Conservation (phyloP, 2,329 filamentous ascomycete species). For the Alternaria ventricosa region DNA sequence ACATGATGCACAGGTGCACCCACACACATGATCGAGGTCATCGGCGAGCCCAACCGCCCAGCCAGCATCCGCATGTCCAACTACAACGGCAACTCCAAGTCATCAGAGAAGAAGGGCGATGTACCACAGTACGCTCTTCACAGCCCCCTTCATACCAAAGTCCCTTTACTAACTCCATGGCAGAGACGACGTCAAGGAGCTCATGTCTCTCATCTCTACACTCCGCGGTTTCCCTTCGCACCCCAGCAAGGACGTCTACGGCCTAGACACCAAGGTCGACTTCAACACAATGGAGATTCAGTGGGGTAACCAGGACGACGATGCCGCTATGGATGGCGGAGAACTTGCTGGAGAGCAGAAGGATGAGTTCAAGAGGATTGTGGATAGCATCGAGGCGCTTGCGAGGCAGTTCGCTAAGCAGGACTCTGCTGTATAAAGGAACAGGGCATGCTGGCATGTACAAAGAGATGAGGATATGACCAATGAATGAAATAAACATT, state of each 20-base stretch:
- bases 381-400: constrained; percentile 52
- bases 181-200: constrained; percentile 52
- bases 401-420: constrained; percentile 51
- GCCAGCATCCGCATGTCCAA: constrained; percentile 44
- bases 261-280: constrained; percentile 48
- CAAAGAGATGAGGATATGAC: background rate
- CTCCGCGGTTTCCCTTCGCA: constrained; percentile 52
- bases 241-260: constrained; percentile 49
- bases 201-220: constrained; percentile 46
- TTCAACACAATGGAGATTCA: constrained; percentile 54
- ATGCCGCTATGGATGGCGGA: constrained; percentile 38
- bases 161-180: background rate
- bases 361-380: constrained; percentile 52
- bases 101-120: constrained; percentile 48
- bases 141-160: background rate
- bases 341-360: constrained; percentile 51
- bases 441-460: background rate
- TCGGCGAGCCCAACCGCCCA: constrained; percentile 51
- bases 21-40: constrained; percentile 47
- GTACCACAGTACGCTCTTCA: constrained; percentile 34
- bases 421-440: constrained; percentile 42
- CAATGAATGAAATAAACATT: background rate
- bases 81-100: constrained; percentile 39
- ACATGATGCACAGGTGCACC: constrained; percentile 20
- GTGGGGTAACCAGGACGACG: constrained; percentile 51